Conservation (phyloP, 305 asterid genomes). For the Fraxinus ornus region DNA sequence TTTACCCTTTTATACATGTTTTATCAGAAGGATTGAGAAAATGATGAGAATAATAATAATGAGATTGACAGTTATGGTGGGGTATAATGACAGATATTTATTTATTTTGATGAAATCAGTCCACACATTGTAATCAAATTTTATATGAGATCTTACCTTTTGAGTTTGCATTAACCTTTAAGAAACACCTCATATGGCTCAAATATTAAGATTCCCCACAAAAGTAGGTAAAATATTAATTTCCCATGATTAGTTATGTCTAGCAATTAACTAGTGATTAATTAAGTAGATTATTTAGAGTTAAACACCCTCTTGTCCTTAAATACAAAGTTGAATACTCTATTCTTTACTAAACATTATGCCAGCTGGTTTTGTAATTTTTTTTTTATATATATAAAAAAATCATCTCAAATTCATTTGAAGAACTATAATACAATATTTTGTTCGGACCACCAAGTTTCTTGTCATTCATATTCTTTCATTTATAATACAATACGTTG, state of each 20-base stretch:
- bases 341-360: background rate
- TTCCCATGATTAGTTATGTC: conserved; percentile 2
- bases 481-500: background rate
- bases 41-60: background rate
- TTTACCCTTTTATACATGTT: background rate
- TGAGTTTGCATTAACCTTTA: background rate
- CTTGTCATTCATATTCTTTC: background rate
- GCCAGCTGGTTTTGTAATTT: background rate
- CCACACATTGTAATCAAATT: background rate
- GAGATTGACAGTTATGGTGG: conserved; percentile 1
- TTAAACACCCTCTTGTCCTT: background rate
- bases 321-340: background rate
- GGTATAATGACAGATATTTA: background rate
- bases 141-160: background rate
- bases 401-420: background rate
- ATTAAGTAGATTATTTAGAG: background rate
- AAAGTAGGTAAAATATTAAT: background rate
- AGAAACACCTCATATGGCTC: background rate
- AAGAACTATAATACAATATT: background rate
- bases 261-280: background rate
- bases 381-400: background rate
- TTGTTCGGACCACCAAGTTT: background rate
- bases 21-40: background rate
- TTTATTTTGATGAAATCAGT: background rate
- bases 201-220: background rate